phyloP scores from a whole-genome alignment of 306 rosid genomes.

The Geum urbanum region DNA sequence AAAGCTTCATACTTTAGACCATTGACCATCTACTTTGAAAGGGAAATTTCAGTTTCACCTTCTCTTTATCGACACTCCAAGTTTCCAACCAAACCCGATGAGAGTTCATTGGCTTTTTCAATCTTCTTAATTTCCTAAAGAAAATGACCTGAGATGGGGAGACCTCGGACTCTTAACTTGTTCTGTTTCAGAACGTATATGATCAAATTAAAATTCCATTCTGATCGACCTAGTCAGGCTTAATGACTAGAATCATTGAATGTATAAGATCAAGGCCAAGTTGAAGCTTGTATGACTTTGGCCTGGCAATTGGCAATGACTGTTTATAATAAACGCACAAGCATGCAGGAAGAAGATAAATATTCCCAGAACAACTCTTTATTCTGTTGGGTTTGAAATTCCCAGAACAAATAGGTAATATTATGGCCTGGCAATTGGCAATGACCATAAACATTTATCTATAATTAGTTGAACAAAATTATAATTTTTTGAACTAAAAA shows the following conservation, averaged over 20 bases:
- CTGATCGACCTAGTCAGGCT: neutral
- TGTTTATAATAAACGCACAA: neutral
- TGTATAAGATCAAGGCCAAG: neutral
- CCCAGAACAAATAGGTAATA: too few relatives aligned
- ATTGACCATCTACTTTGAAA: neutral
- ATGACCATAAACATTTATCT: too few relatives aligned
- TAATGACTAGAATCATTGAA: neutral
- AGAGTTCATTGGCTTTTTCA: neutral
- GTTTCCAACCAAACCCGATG: neutral
- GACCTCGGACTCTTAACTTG: neutral
- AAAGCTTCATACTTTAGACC: neutral
- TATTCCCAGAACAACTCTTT: conserved; percentile 11
- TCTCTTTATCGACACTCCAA: neutral
- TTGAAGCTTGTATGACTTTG: neutral
- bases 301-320: neutral
- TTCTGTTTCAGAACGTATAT: neutral
- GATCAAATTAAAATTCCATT: neutral
- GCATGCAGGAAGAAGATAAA: conserved; percentile 6
- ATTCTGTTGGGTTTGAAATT: too few relatives aligned
- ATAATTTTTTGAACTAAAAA: too few relatives aligned
- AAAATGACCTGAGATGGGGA: neutral
- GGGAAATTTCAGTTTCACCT: conserved; percentile 9
- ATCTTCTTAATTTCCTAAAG: neutral
- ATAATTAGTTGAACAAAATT: too few relatives aligned
- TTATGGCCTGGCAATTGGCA: too few relatives aligned